Conservation (phyloP, 164 flowering plant species). For the Amborella trichopoda region DNA sequence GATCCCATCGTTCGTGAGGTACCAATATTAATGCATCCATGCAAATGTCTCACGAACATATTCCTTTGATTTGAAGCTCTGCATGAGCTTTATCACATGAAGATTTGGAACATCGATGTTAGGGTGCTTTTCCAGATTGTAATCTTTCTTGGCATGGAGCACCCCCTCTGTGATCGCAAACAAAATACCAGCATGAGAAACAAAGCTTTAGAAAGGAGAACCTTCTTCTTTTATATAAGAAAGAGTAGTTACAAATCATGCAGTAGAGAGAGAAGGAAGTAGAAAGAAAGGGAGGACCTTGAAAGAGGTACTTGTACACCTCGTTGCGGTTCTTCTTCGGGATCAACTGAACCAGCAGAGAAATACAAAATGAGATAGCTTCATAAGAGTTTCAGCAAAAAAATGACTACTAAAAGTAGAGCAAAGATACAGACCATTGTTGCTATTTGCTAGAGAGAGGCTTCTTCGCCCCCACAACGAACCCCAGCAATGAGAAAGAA, state of each 20-base stretch:
- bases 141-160: constrained; percentile 49
- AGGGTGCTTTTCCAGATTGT: constrained; percentile 45
- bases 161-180: constrained; percentile 67
- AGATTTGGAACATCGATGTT: constrained; percentile 52
- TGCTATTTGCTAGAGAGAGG: too few species aligned
- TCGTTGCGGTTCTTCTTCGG: constrained; percentile 52
- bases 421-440: too few species aligned
- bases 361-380: not conserved
- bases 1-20: constrained; percentile 47
- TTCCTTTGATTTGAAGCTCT: constrained; percentile 63
- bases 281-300: constrained; percentile 22
- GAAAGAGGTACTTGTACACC: constrained; percentile 57
- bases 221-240: too few species aligned
- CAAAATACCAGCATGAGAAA: too few species aligned
- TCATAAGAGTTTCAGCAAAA: too few species aligned
- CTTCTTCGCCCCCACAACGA: too few species aligned
- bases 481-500: too few species aligned
- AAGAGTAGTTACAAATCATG: too few species aligned
- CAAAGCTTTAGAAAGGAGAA: too few species aligned
- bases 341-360: constrained; percentile 25
- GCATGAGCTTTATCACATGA: constrained; percentile 65
- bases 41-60: constrained; percentile 55
- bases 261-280: not conserved
- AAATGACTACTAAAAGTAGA: too few species aligned
- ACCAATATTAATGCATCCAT: constrained; percentile 66